Evolutionary conservation across 1,139 yeast genomes (phyloP), one percentile per base, ranked within the genome.

Genomic region (Suhomyces yuchorum): DNA sequence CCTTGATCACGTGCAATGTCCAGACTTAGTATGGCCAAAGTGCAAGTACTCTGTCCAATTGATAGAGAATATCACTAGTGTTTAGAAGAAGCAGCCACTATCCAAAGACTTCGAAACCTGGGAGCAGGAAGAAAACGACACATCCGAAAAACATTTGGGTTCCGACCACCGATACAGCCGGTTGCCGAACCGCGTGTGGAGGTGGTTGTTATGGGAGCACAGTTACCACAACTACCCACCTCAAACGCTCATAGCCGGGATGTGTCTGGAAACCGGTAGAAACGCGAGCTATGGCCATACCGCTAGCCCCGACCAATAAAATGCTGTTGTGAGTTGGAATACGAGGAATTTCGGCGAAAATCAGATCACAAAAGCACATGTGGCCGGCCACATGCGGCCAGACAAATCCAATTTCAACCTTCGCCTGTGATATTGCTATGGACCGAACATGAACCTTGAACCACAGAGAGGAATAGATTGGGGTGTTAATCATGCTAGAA

Each of bases 281-380:
- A 30, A 15, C 34, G 34, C 34, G 18, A 30, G 14, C 17, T 14
- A 5, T 18, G 14, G 18, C 34, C 3, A 30, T 15, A 5, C 17
- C 34, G 18, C 11, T 11, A 14, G 4, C 18, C 6, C 34, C 34
- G 18, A 18, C 34, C 34, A 30, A 30, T 30, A 8, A 30, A 30
- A 30, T 14, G 34, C 6, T 4, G 18, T 30, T 14, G 32, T 30
- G 34, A 15, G 7, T 14, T 14, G 9, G 18, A 36, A 19, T 34
- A 41, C 47, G 43, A 40, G 38, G 14, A 18, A 37, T 51, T 49
- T 46, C 54, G 53, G 47, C 53, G 54, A 51, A 51, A 50, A 22
- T 23, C 11, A 18, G 17, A 20, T 33, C 54, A 51, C 54, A 51
- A 51, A 51, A 26, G 37, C 44, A 28, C 35, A 17, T 36, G 17